Evolutionary conservation across 352 stramenopile genomes (phyloP).

Genomic region (Phytophthora aleatoria): DNA sequence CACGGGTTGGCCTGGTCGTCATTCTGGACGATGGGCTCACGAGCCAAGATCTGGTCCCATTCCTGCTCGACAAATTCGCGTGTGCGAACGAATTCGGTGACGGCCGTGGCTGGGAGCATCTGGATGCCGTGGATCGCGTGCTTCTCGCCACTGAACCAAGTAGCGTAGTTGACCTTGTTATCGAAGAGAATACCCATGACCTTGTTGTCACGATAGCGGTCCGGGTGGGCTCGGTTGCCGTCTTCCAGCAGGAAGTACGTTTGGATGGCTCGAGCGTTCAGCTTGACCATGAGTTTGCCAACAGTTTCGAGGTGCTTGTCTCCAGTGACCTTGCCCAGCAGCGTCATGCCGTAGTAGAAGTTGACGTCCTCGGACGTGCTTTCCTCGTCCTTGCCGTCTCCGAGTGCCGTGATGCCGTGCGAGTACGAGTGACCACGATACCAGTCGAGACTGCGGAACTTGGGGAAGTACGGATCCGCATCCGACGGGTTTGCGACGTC

Average conservation of each 20-base stretch:
- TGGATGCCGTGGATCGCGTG: conserved; percentile 82
- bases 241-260: conserved; percentile 60
- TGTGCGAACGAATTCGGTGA: conserved; percentile 62
- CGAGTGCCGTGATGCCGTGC: conserved; percentile 47
- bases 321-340: conserved; percentile 43
- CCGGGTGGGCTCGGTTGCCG: conserved; percentile 45
- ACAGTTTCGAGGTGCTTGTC: conserved; percentile 41
- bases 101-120: conserved; percentile 71
- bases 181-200: conserved; percentile 78
- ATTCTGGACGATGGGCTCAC: conserved; percentile 41
- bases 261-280: conserved; percentile 49
- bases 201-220: conserved; percentile 54
- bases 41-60: conserved; percentile 53
- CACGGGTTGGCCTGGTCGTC: conserved; percentile 60
- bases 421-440: conserved; percentile 60
- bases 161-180: conserved; percentile 78
- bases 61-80: conserved; percentile 57
- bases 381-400: conserved; percentile 53
- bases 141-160: conserved; percentile 75
- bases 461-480: conserved; percentile 43
- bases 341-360: conserved; percentile 46
- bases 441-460: conserved; percentile 55
- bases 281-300: conserved; percentile 53
- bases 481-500: conserved; percentile 52
- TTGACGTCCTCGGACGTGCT: conserved; percentile 61